These are phyloP conservation scores for Lantana camara DNA, from an alignment of 257 asterid species.

Conservation along the genomic window DNA sequence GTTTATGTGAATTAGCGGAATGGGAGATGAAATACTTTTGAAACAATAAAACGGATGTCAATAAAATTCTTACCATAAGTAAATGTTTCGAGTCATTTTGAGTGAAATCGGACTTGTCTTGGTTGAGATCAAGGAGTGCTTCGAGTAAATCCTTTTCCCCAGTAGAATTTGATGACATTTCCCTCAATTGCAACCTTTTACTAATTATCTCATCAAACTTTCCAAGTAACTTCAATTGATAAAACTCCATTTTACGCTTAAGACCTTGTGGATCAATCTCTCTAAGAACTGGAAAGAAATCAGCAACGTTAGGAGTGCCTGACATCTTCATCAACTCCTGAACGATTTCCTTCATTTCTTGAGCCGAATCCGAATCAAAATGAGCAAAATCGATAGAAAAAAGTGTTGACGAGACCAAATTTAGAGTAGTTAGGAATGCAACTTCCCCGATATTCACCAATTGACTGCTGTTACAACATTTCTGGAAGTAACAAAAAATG, in stretches of 20 bases:
- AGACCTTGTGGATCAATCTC: slow-evolving; percentile 23
- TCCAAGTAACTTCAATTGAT: neutral
- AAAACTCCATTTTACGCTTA: neutral
- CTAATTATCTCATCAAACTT: slow-evolving; percentile 20
- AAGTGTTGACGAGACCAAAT: slow-evolving; percentile 22
- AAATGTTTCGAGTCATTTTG: slow-evolving; percentile 15
- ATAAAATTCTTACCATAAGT: neutral
- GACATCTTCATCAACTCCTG: neutral
- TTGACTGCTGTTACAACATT: neutral
- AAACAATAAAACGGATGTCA: too few species aligned
- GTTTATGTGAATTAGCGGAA: too few species aligned
- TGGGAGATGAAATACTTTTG: too few species aligned
- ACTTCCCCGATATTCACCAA: slow-evolving; percentile 24
- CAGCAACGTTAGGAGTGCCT: slow-evolving; percentile 13
- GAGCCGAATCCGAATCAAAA: slow-evolving; percentile 11
- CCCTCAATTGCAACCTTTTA: slow-evolving; percentile 9
- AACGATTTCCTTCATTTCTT: slow-evolving; percentile 26
- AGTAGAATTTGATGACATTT: neutral
- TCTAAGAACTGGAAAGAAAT: slow-evolving; percentile 12
- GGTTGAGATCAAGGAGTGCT: slow-evolving; percentile 26
- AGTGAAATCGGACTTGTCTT: slow-evolving; percentile 10
- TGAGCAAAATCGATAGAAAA: slow-evolving; percentile 30
- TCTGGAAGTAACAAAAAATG: too few species aligned
- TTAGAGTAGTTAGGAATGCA: slow-evolving; percentile 29
- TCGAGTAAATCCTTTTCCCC: slow-evolving; percentile 26